Evolutionary conservation across 345 rosid genomes (phyloP), one percentile per base, ranked within the genome.

Genomic region (Camelina neglecta): DNA sequence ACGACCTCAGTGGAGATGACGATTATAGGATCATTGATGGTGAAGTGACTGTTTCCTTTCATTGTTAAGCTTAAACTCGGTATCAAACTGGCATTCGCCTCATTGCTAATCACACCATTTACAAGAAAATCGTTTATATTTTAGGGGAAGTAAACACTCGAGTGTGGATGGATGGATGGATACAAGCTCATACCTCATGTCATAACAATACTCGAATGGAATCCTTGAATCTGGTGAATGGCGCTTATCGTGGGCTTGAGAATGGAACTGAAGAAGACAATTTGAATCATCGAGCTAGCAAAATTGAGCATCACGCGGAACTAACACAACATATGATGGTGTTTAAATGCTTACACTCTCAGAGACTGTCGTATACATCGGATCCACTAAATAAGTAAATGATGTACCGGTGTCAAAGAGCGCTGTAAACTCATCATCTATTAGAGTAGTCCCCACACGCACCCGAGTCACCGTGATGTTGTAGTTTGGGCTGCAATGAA

Each of bases 331-430:
- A 49, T 21, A 45, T 33, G 12, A 50, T 67, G 53, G 38, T 45
- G 67, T 39, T 31, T 66, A 72, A 75, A 68, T 82, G 75, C 96
- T 67, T 84, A 87, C 96, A 69, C 79, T 86, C 74, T 87, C 86
- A 1, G 86, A 61, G 55, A 95, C 82, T 73, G 65, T 79, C 41
- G 87, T 74, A 63, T 88, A 90, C 59, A 81, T 67, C 6, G 93
- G 88, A 58, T 85, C 90, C 31, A 84, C 85, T 81, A 92, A 75
- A 80, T 88, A 90, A 13, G 96, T 90, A 75, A 95, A 95, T 2
- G 97, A 90, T 65, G 97, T 92, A n/a, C 96, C 87, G 9, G 96
- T 85, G 80, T 90, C 88, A 78, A 94, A 92, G 65, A 88, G 92
- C 55, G 96, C 84, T 0, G 95, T 83, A 41, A 88, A 74, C 67